A percentile compares a stretch with the other conserved stretches of the same genome.
Evolutionary conservation across 2,329 filamentous ascomycete genomes (phyloP).

Genomic region (Hymenoscyphus occultus): DNA sequence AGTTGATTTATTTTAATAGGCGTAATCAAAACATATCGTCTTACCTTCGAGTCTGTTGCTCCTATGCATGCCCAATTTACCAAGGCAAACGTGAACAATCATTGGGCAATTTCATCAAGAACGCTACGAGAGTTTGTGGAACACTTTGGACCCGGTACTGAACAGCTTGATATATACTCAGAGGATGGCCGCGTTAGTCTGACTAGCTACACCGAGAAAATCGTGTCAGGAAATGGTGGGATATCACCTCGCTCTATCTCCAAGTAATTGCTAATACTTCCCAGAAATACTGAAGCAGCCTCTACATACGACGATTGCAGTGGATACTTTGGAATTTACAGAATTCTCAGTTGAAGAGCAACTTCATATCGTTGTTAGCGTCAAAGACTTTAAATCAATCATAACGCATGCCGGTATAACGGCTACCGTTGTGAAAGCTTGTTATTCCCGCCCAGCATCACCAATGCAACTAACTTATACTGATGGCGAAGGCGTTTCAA

Average conservation of each 20-base stretch:
- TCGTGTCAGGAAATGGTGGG: conserved; percentile 62
- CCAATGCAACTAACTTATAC: conserved; percentile 73
- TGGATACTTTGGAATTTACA: conserved; percentile 75
- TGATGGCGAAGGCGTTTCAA: conserved; percentile 62
- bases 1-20: conserved; percentile 41
- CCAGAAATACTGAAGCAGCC: conserved; percentile 75
- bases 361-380: conserved; percentile 75
- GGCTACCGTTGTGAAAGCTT: conserved; percentile 62
- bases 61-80: conserved; percentile 76
- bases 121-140: conserved; percentile 74
- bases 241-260: not conserved
- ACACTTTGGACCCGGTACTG: conserved; percentile 76
- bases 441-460: conserved; percentile 67
- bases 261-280: conserved; percentile 16
- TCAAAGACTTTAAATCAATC: conserved; percentile 80
- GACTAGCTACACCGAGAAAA: conserved; percentile 79
- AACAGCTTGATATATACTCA: conserved; percentile 75
- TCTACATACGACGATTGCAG: conserved; percentile 73
- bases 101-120: conserved; percentile 70
- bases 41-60: conserved; percentile 72
- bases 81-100: conserved; percentile 60
- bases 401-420: conserved; percentile 71
- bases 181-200: conserved; percentile 69
- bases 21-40: conserved; percentile 71
- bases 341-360: conserved; percentile 71